A percentile compares a stretch with the other conserved stretches of the same genome.
Conservation (phyloP, 805 yeast genomes). For the Metschnikowia similis region DNA sequence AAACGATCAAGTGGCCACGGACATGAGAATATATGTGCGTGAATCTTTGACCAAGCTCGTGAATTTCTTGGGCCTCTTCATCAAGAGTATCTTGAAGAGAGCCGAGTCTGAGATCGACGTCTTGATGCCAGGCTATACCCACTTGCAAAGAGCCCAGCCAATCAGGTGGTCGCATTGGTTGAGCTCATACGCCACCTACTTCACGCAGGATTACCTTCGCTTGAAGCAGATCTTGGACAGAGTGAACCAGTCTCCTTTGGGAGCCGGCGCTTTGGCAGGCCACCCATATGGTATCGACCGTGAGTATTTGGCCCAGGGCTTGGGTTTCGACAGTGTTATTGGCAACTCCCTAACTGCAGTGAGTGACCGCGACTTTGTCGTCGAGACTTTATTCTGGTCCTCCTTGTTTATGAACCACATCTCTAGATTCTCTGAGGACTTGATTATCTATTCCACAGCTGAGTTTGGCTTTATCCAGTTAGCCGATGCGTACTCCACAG, state of each 20-base stretch:
- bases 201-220: conserved; percentile 85
- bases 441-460: conserved; percentile 93
- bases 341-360: conserved; percentile 98
- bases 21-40: conserved; percentile 91
- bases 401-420: conserved; percentile 92
- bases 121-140: conserved; percentile 99
- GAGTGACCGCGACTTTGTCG: conserved; percentile 95
- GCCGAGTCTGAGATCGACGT: conserved; percentile 84
- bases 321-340: conserved; percentile 81
- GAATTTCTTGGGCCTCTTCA: conserved; percentile 54
- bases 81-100: conserved; percentile 64
- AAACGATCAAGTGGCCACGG: conserved; percentile 99
- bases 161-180: conserved; percentile 99
- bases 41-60: conserved; percentile 64
- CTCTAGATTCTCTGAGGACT: conserved; percentile 90
- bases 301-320: conserved; percentile 73
- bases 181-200: conserved; percentile 89
- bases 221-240: conserved; percentile 75
- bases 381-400: conserved; percentile 94
- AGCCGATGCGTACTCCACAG: conserved; percentile 98
- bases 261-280: conserved; percentile 98
- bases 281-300: conserved; percentile 99
- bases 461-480: conserved; percentile 92
- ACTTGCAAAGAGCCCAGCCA: conserved; percentile 98
- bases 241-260: conserved; percentile 86